Percentiles rank a stretch among this genome's conserved stretches.
These are phyloP conservation scores for Fragilariopsis cylindrus DNA, from an alignment of 108 stramenopile genomes.

Conservation along the genomic window DNA sequence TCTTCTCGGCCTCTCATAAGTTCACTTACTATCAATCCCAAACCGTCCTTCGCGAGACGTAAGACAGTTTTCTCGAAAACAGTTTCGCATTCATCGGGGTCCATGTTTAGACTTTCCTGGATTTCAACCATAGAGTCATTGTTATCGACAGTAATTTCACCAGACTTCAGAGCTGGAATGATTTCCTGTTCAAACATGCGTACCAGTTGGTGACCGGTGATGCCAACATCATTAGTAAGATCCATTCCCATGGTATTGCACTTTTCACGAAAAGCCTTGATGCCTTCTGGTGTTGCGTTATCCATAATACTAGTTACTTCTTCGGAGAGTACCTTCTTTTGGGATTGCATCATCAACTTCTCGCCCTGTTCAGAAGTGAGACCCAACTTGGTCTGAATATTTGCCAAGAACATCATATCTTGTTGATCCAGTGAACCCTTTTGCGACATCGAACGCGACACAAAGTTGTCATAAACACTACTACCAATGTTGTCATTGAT, in stretches of 20 bases:
- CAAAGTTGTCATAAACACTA: constrained; percentile 88
- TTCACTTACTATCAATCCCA: constrained; percentile 53
- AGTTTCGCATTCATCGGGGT: constrained; percentile 69
- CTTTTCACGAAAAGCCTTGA: constrained; percentile 88
- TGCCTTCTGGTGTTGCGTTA: constrained; percentile 48
- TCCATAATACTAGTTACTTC: constrained; percentile 68
- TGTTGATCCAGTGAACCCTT: constrained; percentile 90
- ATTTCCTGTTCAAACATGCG: constrained; percentile 82
- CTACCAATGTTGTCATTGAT: constrained; percentile 76
- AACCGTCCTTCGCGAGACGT: constrained; percentile 49
- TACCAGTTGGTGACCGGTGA: constrained; percentile 61
- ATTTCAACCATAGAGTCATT: constrained; percentile 73
- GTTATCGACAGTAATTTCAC: constrained; percentile 73
- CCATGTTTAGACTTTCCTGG: constrained; percentile 81
- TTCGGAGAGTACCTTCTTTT: constrained; percentile 85
- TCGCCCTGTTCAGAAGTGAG: constrained; percentile 77
- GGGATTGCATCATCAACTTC: constrained; percentile 66
- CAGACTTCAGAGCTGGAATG: constrained; percentile 67
- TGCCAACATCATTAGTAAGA: constrained; percentile 69
- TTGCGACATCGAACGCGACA: constrained; percentile 68
- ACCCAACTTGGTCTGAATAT: constrained; percentile 83
- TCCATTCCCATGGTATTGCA: constrained; percentile 87
- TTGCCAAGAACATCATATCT: constrained; percentile 93
- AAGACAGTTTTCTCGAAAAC: constrained; percentile 60
- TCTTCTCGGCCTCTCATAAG: constrained; percentile 73